Evolutionary conservation across 106 monocot species (phyloP).

Genomic region (Platanthera zijinensis): DNA sequence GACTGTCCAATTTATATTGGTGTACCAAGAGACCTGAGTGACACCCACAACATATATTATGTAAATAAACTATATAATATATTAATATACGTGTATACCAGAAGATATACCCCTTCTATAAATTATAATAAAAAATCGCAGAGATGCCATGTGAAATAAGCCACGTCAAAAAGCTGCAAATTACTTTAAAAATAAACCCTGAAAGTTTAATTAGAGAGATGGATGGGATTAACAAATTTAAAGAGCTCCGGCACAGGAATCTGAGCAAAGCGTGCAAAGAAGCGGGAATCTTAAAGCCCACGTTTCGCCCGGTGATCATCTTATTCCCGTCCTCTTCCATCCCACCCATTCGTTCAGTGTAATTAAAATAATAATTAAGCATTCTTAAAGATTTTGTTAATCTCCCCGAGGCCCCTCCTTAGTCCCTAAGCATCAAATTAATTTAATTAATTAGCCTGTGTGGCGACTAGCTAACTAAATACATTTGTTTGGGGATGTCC

Average conservation of each 20-base stretch:
- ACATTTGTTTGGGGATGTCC: not conserved
- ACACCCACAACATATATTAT: no score
- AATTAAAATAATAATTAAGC: not conserved
- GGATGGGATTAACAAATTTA: no score
- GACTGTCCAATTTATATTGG: no score
- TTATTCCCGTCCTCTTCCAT: not conserved
- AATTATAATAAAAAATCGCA: no score
- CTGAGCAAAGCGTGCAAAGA: not conserved
- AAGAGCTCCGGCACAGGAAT: no score
- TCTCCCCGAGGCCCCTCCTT: not conserved
- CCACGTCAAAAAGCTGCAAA: not conserved
- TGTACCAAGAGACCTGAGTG: no score
- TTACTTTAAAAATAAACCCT: not conserved
- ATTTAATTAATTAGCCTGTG: not conserved
- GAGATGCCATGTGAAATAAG: no score
- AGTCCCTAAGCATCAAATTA: conserved; percentile 6
- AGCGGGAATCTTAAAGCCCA: not conserved
- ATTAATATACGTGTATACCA: no score
- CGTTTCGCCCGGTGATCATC: not conserved
- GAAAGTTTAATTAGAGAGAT: not conserved
- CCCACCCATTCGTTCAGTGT: not conserved
- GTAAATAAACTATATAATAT: no score
- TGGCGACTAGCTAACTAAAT: not conserved
- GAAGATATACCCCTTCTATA: no score
- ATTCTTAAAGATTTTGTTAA: not conserved